Percentiles rank a stretch among this genome's conserved stretches.
Conservation (phyloP, 2,329 filamentous ascomycete genomes). For the Chalaropsis thielavioides region DNA sequence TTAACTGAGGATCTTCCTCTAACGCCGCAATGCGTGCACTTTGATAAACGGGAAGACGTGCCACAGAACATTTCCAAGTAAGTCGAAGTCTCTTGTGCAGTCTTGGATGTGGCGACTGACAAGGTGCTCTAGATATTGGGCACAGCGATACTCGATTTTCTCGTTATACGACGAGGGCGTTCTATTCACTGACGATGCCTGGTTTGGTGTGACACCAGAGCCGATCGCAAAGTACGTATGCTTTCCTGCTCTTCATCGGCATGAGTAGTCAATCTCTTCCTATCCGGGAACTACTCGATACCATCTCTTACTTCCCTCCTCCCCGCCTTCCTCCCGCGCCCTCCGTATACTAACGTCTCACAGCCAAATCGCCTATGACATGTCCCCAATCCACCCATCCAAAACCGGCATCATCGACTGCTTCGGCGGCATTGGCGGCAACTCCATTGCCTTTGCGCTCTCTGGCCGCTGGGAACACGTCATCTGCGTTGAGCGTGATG, state of each 20-base stretch:
- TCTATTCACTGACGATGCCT: slow-evolving; percentile 81
- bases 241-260: background rate
- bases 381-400: slow-evolving; percentile 39
- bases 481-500: slow-evolving; percentile 77
- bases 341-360: slow-evolving; percentile 18
- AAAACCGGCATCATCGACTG: slow-evolving; percentile 66
- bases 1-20: slow-evolving; percentile 30
- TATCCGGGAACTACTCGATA: no score
- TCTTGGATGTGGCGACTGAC: background rate
- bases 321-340: background rate
- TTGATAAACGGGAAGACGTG: slow-evolving; percentile 53
- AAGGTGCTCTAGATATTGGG: slow-evolving; percentile 56
- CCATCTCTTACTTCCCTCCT: background rate
- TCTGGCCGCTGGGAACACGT: slow-evolving; percentile 67
- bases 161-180: slow-evolving; percentile 75
- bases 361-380: slow-evolving; percentile 61
- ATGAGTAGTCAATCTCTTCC: no score
- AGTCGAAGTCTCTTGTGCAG: slow-evolving; percentile 19
- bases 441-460: slow-evolving; percentile 84
- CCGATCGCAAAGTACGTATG: slow-evolving; percentile 61
- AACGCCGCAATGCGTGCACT: slow-evolving; percentile 59
- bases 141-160: slow-evolving; percentile 78
- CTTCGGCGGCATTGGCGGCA: slow-evolving; percentile 85
- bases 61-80: slow-evolving; percentile 78
- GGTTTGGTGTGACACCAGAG: slow-evolving; percentile 95